Evolutionary conservation across 1,139 yeast species (phyloP).

Genomic region (Kluyveromyces sp.): DNA sequence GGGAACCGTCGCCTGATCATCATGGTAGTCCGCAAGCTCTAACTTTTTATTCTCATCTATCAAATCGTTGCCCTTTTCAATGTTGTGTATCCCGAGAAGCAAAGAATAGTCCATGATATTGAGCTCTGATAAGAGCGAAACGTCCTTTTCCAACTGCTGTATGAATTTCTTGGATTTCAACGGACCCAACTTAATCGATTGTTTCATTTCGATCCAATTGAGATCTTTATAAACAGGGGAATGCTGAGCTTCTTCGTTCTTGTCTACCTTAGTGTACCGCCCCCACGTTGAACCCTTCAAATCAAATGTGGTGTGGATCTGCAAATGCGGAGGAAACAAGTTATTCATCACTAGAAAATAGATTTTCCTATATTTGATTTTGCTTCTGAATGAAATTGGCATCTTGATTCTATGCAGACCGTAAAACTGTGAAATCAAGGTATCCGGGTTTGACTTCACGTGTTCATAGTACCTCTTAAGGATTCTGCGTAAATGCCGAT

Average conservation of each 20-base stretch:
- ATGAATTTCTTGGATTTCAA: conserved; percentile 51
- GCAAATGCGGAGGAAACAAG: conserved; percentile 89
- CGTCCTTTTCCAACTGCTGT: conserved; percentile 69
- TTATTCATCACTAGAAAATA: conserved; percentile 97
- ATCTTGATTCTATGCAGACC: conserved; percentile 92
- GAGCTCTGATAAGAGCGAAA: conserved; percentile 57
- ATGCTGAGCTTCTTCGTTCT: conserved; percentile 17
- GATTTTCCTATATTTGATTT: conserved; percentile 59
- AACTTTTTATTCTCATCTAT: conserved; percentile 27
- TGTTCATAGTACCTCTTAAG: conserved; percentile 74
- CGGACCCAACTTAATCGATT: conserved; percentile 67
- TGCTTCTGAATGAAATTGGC: conserved; percentile 50
- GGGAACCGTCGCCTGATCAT: conserved; percentile 33
- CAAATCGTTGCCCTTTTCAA: conserved; percentile 22
- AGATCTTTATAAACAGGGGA: conserved; percentile 64
- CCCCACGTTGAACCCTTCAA: conserved; percentile 93
- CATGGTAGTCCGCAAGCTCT: neutral
- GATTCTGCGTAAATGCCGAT: conserved; percentile 68
- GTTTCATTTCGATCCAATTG: conserved; percentile 71
- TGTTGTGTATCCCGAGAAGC: conserved; percentile 79
- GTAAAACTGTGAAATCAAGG: conserved; percentile 86
- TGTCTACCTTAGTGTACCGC: conserved; percentile 43
- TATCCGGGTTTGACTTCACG: conserved; percentile 77
- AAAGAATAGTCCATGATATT: conserved; percentile 96
- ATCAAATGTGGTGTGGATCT: conserved; percentile 80